phyloP scores from a whole-genome alignment of 2,329 filamentous ascomycete genomes.

The Phaeophleospora eucalypticola region DNA sequence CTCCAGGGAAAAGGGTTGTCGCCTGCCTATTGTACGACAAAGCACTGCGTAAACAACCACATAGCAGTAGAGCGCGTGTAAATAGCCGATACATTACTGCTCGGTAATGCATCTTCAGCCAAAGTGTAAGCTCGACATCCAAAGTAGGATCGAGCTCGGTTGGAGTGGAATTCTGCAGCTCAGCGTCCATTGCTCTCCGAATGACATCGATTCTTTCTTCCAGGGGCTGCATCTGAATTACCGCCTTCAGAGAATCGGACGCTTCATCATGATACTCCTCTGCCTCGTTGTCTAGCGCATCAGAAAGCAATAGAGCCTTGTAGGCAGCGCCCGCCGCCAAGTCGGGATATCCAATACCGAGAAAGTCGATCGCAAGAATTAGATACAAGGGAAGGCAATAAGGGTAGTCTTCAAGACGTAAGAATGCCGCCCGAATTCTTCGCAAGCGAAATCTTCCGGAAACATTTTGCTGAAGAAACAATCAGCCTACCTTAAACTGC shows the following conservation, averaged over 20 bases:
- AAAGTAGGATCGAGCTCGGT: conserved; percentile 20
- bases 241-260: conserved; percentile 40
- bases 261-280: conserved; percentile 78
- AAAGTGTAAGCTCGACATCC: conserved; percentile 34
- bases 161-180: conserved; percentile 12
- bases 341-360: conserved; percentile 78
- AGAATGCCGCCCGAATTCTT: conserved; percentile 13
- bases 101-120: conserved; percentile 44
- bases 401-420: conserved; percentile 12
- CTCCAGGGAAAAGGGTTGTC: conserved; percentile 51
- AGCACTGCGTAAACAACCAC: conserved; percentile 65
- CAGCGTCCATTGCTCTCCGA: conserved; percentile 24
- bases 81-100: conserved; percentile 24
- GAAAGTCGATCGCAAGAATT: conserved; percentile 67
- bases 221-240: conserved; percentile 24
- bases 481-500: conserved; percentile 16
- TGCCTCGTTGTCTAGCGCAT: conserved; percentile 72
- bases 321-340: conserved; percentile 88
- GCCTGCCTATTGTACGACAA: conserved; percentile 62
- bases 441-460: conserved; percentile 3
- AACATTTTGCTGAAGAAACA: conserved; percentile 9
- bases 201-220: conserved; percentile 37
- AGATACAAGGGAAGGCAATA: conserved; percentile 26
- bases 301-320: conserved; percentile 77
- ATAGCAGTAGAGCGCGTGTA: conserved; percentile 52